Evolutionary conservation across 2,329 filamentous ascomycete genomes (phyloP).

Genomic region (Penicillium nordicum): DNA sequence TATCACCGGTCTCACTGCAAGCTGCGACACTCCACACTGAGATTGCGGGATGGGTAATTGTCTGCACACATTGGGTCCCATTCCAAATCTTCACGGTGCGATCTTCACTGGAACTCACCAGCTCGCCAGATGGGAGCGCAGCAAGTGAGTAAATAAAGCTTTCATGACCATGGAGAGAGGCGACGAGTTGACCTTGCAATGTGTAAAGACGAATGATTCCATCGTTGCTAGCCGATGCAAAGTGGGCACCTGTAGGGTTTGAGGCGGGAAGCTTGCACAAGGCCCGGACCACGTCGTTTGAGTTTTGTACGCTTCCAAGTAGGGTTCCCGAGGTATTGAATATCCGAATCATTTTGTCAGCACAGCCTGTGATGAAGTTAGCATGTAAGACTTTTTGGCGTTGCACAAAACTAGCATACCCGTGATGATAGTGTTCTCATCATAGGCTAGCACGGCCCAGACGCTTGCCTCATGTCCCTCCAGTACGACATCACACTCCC

Average conservation of each 20-base stretch:
- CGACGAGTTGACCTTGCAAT: slow-evolving; percentile 70
- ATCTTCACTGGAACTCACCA: slow-evolving; percentile 90
- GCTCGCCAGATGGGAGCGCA: slow-evolving; percentile 73
- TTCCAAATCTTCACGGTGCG: slow-evolving; percentile 90
- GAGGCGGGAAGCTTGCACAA: slow-evolving; percentile 73
- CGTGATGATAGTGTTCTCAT: slow-evolving; percentile 76
- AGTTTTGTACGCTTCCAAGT: slow-evolving; percentile 62
- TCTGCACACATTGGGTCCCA: slow-evolving; percentile 78
- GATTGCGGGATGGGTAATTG: slow-evolving; percentile 93
- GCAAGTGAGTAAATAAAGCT: slow-evolving; percentile 90
- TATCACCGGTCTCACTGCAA: slow-evolving; percentile 78
- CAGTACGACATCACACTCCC: slow-evolving; percentile 72
- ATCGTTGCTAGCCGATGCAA: slow-evolving; percentile 93
- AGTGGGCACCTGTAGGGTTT: slow-evolving; percentile 80
- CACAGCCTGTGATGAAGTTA: slow-evolving; percentile 59
- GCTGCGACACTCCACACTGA: slow-evolving; percentile 94
- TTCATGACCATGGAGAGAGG: slow-evolving; percentile 80
- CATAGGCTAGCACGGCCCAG: slow-evolving; percentile 86
- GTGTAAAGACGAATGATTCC: slow-evolving; percentile 85
- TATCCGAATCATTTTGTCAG: slow-evolving; percentile 83
- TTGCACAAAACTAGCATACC: slow-evolving; percentile 34
- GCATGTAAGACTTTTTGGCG: not conserved
- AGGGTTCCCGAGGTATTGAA: slow-evolving; percentile 67
- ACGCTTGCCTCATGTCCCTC: slow-evolving; percentile 77
- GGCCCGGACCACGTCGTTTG: slow-evolving; percentile 82